phyloP scores from a whole-genome alignment of 2,329 filamentous ascomycete species.

The Phialemoniopsis sp. region DNA sequence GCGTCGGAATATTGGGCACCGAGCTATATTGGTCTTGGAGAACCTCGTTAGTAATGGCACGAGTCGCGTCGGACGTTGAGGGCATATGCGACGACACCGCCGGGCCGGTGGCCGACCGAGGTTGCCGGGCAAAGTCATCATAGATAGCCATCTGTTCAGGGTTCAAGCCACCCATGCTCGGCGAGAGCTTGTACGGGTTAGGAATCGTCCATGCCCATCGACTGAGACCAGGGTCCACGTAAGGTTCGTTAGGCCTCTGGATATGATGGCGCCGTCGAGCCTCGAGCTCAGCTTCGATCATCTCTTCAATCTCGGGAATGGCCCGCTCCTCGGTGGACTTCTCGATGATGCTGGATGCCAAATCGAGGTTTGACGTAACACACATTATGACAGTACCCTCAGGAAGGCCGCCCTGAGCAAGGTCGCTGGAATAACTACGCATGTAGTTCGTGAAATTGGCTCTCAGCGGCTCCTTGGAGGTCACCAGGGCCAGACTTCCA shows the following conservation, averaged over 20 bases:
- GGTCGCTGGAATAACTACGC: constrained; percentile 60
- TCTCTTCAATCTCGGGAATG: constrained; percentile 89
- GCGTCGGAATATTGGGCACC: constrained; percentile 54
- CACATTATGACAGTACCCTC: constrained; percentile 98
- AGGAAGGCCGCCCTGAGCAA: constrained; percentile 72
- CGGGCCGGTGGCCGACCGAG: constrained; percentile 56
- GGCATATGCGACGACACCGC: constrained; percentile 51
- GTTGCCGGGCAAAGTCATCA: constrained; percentile 89
- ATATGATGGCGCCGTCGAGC: constrained; percentile 71
- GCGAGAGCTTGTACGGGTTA: constrained; percentile 84
- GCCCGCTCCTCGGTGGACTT: constrained; percentile 93
- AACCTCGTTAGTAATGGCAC: constrained; percentile 59
- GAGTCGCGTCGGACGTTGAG: constrained; percentile 56
- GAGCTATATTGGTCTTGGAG: constrained; percentile 58
- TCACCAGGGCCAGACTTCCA: constrained; percentile 92
- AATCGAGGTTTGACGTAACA: constrained; percentile 94
- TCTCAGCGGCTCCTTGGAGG: constrained; percentile 92
- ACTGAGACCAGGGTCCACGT: constrained; percentile 76
- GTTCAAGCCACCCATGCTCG: constrained; percentile 68
- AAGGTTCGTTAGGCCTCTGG: constrained; percentile 76
- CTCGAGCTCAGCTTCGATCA: constrained; percentile 79
- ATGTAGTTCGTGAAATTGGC: constrained; percentile 98
- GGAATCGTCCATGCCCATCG: constrained; percentile 93
- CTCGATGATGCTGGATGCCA: constrained; percentile 90
- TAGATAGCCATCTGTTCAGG: constrained; percentile 93